A percentile compares a stretch with the other conserved stretches of the same genome.
phyloP scores from a whole-genome alignment of 2,329 filamentous ascomycete species.

The Aureobasidium uvarum region DNA sequence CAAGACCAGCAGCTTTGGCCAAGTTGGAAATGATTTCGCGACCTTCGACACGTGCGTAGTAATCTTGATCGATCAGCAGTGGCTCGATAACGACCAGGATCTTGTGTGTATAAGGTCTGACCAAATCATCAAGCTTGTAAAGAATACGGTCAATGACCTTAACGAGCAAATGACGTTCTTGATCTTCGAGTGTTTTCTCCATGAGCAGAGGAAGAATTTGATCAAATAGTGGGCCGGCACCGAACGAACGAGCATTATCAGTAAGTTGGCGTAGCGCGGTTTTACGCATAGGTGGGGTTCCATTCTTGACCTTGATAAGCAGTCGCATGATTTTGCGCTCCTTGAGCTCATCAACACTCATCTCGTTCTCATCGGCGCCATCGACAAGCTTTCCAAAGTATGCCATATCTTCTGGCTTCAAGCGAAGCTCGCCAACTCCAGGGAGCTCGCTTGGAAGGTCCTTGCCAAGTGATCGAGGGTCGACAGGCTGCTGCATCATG shows the following conservation, averaged over 20 bases:
- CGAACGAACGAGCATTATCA: constrained; percentile 95
- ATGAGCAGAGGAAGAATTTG: constrained; percentile 95
- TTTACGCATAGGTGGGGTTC: constrained; percentile 97
- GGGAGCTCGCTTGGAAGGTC: constrained; percentile 94
- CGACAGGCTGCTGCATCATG: constrained; percentile 96
- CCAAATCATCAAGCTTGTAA: constrained; percentile 96
- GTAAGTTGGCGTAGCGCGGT: constrained; percentile 95
- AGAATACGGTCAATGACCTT: constrained; percentile 98
- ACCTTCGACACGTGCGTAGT: constrained; percentile 96
- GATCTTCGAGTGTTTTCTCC: constrained; percentile 97
- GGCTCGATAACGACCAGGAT: constrained; percentile 98
- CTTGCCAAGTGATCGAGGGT: constrained; percentile 76
- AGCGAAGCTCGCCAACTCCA: constrained; percentile 91
- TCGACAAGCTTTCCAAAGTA: constrained; percentile 98
- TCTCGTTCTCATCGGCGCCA: constrained; percentile 82
- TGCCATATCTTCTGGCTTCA: constrained; percentile 97
- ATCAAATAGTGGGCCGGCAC: constrained; percentile 90
- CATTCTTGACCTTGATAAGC: constrained; percentile 97
- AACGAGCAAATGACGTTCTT: constrained; percentile 95
- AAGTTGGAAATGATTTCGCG: constrained; percentile 99
- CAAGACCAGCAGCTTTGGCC: constrained; percentile 91
- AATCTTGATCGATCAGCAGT: constrained; percentile 98
- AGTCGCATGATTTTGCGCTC: constrained; percentile 98
- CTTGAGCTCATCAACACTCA: constrained; percentile 94
- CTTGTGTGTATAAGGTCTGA: constrained; percentile 95